These are phyloP conservation scores for Paramyrothecium roridum DNA, from an alignment of 2,329 filamentous ascomycete species.

Conservation along the genomic window DNA sequence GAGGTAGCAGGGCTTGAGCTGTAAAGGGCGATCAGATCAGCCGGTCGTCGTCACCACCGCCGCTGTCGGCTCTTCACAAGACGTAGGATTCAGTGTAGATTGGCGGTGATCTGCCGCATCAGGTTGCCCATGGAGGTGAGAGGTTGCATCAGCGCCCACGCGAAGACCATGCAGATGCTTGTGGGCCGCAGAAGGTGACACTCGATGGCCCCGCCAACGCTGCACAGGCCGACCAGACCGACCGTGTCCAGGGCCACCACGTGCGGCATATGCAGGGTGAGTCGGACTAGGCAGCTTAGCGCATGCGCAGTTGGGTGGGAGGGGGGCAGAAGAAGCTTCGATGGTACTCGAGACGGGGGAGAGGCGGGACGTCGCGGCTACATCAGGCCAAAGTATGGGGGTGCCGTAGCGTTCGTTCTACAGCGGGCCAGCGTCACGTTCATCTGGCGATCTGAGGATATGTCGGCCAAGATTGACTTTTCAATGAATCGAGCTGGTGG, in stretches of 20 bases:
- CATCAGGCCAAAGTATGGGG: too few species aligned
- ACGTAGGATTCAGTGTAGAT: background rate
- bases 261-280: background rate
- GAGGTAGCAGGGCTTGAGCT: background rate
- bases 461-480: background rate
- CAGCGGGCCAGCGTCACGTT: too few species aligned
- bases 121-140: background rate
- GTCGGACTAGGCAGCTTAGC: background rate
- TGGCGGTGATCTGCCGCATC: background rate
- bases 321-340: background rate
- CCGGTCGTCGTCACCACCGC: background rate
- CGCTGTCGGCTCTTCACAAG: background rate
- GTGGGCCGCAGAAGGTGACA: too few species aligned
- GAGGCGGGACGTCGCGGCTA: too few species aligned
- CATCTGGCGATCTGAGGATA: background rate
- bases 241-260: background rate
- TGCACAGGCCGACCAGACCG: background rate
- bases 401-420: too few species aligned
- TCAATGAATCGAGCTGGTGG: too few species aligned
- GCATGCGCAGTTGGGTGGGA: background rate
- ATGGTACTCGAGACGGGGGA: background rate
- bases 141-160: background rate
- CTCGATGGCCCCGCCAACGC: too few species aligned
- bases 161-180: too few species aligned
- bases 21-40: background rate